Evolutionary conservation across 1,139 yeast genomes (phyloP), one percentile per base, ranked within the genome.

Genomic region (Geotrichum carabidarum): DNA sequence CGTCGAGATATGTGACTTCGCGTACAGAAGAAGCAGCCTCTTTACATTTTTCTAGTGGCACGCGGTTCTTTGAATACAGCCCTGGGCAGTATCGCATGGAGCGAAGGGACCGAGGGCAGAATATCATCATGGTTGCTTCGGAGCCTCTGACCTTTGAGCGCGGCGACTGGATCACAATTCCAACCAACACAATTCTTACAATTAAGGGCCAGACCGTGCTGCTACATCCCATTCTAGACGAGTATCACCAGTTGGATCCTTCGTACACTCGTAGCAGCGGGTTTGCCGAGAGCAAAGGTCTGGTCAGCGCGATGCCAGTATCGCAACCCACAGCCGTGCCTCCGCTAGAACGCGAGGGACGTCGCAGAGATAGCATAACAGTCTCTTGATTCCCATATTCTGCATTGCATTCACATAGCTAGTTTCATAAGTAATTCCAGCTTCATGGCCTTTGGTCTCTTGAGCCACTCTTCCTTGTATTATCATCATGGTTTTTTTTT

Each of bases 81-180:
- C 96, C 96, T 0, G 76, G 76, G 36, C 86, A 89, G 63, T 93
- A 89, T 73, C 81, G 88, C 63, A 90, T 93, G 97, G 97, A 93
- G 70, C 77, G 99, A 51, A 76, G 88, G 58, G 95, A 91, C 69
- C 77, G 97, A 51, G 87, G 94, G 8, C 98, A 91, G 68, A 93
- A 89, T 69, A 93, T 93, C 38, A 85, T 93, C n/a, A 86, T 93
- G 83, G 89, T 93, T 45, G 96, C 99, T 1, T 85, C 95, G 37
- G 99, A 93, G 67, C 99, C 99, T 0, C 76, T 93, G 57, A 93
- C 99, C 0, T 93, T 93, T 70, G 98, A 93, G 72, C 75, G 99
- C 56, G 93, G 93, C 42, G 99, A 93, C 71, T 93, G 99, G 99
- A 86, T 93, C 57, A 85, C 96, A 15, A 95, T 93, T 1, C 99